Conservation (phyloP, 2,329 filamentous ascomycete species). For the Fusarium ambrosium region DNA sequence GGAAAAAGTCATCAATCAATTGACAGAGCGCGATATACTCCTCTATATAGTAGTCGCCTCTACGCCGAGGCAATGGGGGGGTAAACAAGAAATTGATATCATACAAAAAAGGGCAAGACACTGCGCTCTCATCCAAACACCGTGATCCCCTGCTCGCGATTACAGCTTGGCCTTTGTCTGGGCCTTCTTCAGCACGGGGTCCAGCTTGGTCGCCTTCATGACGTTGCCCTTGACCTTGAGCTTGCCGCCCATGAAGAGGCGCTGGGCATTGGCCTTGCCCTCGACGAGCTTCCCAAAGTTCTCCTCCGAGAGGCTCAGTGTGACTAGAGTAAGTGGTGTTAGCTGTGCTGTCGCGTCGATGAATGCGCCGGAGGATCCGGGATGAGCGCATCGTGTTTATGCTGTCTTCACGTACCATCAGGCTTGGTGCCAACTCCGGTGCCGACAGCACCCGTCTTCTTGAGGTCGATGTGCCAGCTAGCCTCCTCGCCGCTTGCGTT, state of each 20-base stretch:
- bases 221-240: conserved; percentile 98
- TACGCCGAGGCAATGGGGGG: conserved; percentile 19
- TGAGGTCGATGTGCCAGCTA: conserved; percentile 96
- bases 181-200: conserved; percentile 91
- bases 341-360: background rate
- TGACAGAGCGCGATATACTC: conserved; percentile 30
- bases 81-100: conserved; percentile 40
- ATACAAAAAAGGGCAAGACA: conserved; percentile 34
- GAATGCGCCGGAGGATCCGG: conserved; percentile 6
- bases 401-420: conserved; percentile 71
- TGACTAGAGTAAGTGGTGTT: conserved; percentile 70
- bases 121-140: background rate
- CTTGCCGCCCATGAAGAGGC: conserved; percentile 97
- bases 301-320: conserved; percentile 84
- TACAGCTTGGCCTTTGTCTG: conserved; percentile 88
- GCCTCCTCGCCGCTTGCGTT: conserved; percentile 84
- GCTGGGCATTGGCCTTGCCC: conserved; percentile 94
- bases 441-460: conserved; percentile 86
- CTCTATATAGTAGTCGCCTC: conserved; percentile 36
- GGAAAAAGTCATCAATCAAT: conserved; percentile 23
- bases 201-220: conserved; percentile 98
- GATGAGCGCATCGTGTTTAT: background rate
- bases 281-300: conserved; percentile 87
- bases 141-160: conserved; percentile 33
- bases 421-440: conserved; percentile 86